Percentiles rank a stretch among this genome's conserved stretches.
Evolutionary conservation across 352 stramenopile species (phyloP).

Genomic region (Pythium brassicae): DNA sequence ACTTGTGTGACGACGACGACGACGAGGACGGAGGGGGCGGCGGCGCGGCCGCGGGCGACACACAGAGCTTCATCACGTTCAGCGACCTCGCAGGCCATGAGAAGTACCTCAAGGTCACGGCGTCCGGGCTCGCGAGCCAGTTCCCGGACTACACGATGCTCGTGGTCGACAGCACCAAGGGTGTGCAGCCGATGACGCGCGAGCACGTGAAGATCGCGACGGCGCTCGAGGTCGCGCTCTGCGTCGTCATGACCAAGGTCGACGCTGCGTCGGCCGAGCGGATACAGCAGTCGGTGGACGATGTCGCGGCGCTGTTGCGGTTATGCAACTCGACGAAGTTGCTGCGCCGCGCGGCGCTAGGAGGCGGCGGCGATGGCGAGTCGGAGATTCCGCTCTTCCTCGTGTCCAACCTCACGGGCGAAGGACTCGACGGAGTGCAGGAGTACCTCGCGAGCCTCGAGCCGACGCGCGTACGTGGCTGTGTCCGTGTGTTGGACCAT

Average conservation of each 20-base stretch:
- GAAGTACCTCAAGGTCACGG: slow-evolving; percentile 89
- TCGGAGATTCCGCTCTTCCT: slow-evolving; percentile 50
- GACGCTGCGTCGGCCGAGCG: slow-evolving; percentile 38
- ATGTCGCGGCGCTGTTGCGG: slow-evolving; percentile 41
- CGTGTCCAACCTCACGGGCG: slow-evolving; percentile 58
- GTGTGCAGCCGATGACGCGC: slow-evolving; percentile 71
- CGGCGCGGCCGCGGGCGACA: slow-evolving; percentile 12
- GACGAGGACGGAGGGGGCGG: not conserved
- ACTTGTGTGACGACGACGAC: slow-evolving; percentile 46
- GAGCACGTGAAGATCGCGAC: slow-evolving; percentile 78
- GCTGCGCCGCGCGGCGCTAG: slow-evolving; percentile 11
- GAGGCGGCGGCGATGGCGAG: slow-evolving; percentile 9
- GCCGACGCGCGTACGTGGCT: slow-evolving; percentile 42
- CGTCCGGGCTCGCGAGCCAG: slow-evolving; percentile 75
- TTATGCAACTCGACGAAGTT: slow-evolving; percentile 21
- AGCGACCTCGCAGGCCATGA: slow-evolving; percentile 81
- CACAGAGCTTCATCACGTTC: slow-evolving; percentile 47
- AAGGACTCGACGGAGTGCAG: slow-evolving; percentile 51
- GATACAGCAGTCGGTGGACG: slow-evolving; percentile 43
- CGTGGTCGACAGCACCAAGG: slow-evolving; percentile 59
- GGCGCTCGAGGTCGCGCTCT: slow-evolving; percentile 62
- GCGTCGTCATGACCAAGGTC: slow-evolving; percentile 81
- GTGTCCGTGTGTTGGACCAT: too few relatives aligned
- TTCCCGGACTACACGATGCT: slow-evolving; percentile 88
- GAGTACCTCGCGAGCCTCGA: slow-evolving; percentile 47